Evolutionary conservation across 2,329 filamentous ascomycete species (phyloP), one percentile per base, ranked within the genome.

Genomic region (Colletotrichum endophyticum): DNA sequence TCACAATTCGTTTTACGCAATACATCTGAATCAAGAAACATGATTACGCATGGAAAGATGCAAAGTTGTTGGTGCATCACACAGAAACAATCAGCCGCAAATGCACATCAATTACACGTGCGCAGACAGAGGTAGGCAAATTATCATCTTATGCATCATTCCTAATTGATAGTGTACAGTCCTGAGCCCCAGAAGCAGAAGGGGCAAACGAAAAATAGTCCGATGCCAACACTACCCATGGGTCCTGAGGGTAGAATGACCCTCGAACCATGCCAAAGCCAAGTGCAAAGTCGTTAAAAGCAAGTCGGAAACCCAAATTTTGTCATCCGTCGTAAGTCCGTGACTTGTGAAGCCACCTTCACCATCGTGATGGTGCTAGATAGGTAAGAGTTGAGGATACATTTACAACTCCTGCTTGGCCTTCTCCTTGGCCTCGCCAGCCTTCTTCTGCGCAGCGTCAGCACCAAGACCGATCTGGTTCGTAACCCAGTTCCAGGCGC

Each of bases 401-500:
- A 30, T 75, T 87, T 85, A 91, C 80, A 92, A 81, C 83, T 92
- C 90, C 77, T 89, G 84, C 79, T 88, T 87, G 9, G 81, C 77
- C 71, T 88, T 84, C 56, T 85, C 81, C 77, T 83, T 82, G n/a
- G 79, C 77, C 72, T 88, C 83, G 4, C 80, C 81, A 15, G 87
- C 87, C 82, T 89, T 87, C 82, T 88, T 86, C 76, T 78, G 56
- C 0, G 89, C 89, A 22, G 83, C 87, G 25, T 89, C 85, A 1
- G 87, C 84, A 1, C 90, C 90, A 8, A 88, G 78, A 39, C 84
- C 84, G 19, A 92, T 82, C 79, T 92, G 89, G 39, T 82, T 81
- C 68, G 86, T 77, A 71, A 90, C 83, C 91, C 90, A 92, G 76
- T 89, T 86, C 85, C 88, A 89, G 30, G 86, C 85, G 28, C 84